Percentiles rank a stretch among this genome's conserved stretches.
Evolutionary conservation across 257 asterid species (phyloP).

Genomic region (Nyctanthes arbortristis): DNA sequence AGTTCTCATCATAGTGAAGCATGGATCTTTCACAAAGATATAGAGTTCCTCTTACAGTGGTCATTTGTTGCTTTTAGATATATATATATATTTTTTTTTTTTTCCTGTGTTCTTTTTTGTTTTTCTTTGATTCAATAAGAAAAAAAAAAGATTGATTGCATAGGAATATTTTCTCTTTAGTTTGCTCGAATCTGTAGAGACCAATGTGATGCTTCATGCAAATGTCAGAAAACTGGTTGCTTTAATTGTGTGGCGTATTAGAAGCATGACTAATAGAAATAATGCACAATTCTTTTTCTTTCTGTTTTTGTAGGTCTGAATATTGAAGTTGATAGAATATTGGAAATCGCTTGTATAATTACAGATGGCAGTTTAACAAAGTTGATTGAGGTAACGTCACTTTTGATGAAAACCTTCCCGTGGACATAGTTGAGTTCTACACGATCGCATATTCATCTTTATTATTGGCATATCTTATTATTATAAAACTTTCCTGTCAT

Average conservation of each 20-base stretch:
- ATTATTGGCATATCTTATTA: too few relatives aligned
- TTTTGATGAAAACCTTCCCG: neutral
- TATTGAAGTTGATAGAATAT: constrained; percentile 73
- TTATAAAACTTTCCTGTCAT: constrained; percentile 11
- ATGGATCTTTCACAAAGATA: constrained; percentile 22
- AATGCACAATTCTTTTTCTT: constrained; percentile 14
- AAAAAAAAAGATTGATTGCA: neutral
- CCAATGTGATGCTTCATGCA: neutral
- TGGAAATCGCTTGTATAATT: constrained; percentile 96
- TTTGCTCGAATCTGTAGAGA: neutral
- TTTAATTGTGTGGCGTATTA: constrained; percentile 11
- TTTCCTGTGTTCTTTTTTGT: neutral
- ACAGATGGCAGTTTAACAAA: constrained; percentile 84
- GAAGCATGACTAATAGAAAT: constrained; percentile 8
- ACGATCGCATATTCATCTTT: too few relatives aligned
- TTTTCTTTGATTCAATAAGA: neutral
- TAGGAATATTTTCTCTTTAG: neutral
- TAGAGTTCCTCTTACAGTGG: constrained; percentile 35
- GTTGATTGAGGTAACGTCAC: constrained; percentile 63
- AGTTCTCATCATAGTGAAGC: constrained; percentile 8
- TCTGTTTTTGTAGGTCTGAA: constrained; percentile 66
- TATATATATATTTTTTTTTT: too few relatives aligned
- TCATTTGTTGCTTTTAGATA: neutral
- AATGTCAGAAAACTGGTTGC: constrained; percentile 12
- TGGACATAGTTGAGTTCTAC: too few relatives aligned